phyloP scores from a whole-genome alignment of 345 rosid species.

The Noccaea bulbosa region DNA sequence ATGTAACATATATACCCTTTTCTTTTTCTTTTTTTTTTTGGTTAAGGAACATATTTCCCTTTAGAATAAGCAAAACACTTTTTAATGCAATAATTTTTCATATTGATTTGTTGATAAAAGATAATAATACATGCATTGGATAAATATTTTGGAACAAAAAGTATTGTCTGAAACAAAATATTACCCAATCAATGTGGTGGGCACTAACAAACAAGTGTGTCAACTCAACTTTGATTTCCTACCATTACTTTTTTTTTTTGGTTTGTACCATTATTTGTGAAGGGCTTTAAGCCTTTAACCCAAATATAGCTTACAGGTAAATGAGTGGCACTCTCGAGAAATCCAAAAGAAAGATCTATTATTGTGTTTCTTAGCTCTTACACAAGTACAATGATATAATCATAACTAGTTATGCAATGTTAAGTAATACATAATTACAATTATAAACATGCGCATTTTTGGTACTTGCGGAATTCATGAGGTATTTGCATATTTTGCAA shows the following conservation, averaged over 20 bases:
- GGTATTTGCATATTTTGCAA: no score
- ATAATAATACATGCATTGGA: slow-evolving; percentile 1
- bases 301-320: slow-evolving; percentile 25
- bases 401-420: slow-evolving; percentile 18
- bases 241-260: slow-evolving; percentile 18
- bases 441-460: slow-evolving; percentile 8
- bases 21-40: no score
- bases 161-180: slow-evolving; percentile 3
- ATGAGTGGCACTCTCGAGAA: slow-evolving; percentile 21
- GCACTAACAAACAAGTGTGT: slow-evolving; percentile 40
- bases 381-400: slow-evolving; percentile 28
- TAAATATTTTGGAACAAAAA: slow-evolving; percentile 2
- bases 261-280: slow-evolving; percentile 18
- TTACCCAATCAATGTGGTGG: slow-evolving; percentile 39
- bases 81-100: not conserved
- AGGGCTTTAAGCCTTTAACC: slow-evolving; percentile 13
- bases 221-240: slow-evolving; percentile 29
- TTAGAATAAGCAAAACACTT: slow-evolving; percentile 2
- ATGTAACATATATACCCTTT: not conserved
- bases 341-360: not conserved
- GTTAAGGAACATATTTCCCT: not conserved
- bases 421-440: slow-evolving; percentile 10
- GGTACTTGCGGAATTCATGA: not conserved
- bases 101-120: not conserved
- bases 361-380: slow-evolving; percentile 26